Conservation (phyloP, 2,329 filamentous ascomycete genomes). For the Epicoccum sorghinum region DNA sequence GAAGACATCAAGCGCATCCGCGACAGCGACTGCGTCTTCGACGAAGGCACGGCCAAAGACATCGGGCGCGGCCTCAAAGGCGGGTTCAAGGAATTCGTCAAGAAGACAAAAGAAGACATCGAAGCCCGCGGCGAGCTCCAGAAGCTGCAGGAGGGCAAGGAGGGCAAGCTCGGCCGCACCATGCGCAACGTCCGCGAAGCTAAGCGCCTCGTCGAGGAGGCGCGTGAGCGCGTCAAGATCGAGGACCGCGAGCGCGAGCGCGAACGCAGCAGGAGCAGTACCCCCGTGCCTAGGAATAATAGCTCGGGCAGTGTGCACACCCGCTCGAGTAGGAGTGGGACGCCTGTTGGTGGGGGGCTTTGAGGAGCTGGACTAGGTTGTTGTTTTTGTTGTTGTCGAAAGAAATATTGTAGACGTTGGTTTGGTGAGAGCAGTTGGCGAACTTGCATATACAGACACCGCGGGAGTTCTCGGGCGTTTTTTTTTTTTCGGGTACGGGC, state of each 20-base stretch:
- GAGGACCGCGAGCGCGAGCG: constrained; percentile 36
- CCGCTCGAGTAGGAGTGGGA: constrained; percentile 27
- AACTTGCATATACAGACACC: no score
- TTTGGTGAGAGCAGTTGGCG: no score
- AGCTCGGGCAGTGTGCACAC: constrained; percentile 24
- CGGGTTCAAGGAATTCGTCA: constrained; percentile 44
- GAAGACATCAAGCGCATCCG: constrained; percentile 51
- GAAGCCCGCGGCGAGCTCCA: constrained; percentile 41
- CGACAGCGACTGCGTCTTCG: constrained; percentile 42
- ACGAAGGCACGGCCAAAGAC: constrained; percentile 30
- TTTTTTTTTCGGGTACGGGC: no score
- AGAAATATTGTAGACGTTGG: no score
- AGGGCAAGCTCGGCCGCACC: constrained; percentile 39
- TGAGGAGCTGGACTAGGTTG: neutral
- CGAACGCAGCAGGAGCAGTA: constrained; percentile 32
- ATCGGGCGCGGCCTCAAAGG: constrained; percentile 37
- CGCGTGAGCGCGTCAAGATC: constrained; percentile 38
- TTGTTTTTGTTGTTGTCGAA: no score
- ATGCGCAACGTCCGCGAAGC: constrained; percentile 41
- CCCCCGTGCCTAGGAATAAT: constrained; percentile 29
- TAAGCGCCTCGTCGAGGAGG: constrained; percentile 44
- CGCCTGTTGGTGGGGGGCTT: constrained; percentile 20
- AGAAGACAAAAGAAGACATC: constrained; percentile 43
- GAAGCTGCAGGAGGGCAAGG: constrained; percentile 42
- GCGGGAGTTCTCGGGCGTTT: no score